Percentiles rank a stretch among this genome's conserved stretches.
phyloP scores from a whole-genome alignment of 2,329 filamentous ascomycete species.

The Ceratocystis cubensis region DNA sequence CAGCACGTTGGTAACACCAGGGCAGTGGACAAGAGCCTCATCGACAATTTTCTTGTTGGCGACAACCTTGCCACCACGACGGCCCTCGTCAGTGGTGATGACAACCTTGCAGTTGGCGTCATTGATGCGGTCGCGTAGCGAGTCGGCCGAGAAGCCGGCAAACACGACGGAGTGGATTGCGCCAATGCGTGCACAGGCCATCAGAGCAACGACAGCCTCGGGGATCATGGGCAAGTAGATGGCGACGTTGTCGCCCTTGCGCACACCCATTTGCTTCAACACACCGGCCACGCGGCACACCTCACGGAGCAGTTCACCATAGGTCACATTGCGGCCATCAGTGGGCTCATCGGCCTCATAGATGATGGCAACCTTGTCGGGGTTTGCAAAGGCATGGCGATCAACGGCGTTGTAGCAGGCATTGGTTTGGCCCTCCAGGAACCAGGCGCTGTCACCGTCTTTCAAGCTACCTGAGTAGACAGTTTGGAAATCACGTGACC shows the following conservation, averaged over 20 bases:
- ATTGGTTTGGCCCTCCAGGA: constrained; percentile 83
- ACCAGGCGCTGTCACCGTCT: constrained; percentile 85
- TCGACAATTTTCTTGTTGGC: constrained; percentile 99
- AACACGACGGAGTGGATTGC: constrained; percentile 97
- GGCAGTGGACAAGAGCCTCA: constrained; percentile 91
- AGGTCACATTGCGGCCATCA: constrained; percentile 82
- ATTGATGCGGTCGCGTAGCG: constrained; percentile 83
- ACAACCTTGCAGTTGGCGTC: constrained; percentile 86
- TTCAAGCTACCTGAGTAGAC: constrained; percentile 64
- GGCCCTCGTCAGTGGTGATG: constrained; percentile 95
- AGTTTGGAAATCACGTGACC: constrained; percentile 85
- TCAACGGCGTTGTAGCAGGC: constrained; percentile 97
- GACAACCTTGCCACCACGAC: constrained; percentile 93
- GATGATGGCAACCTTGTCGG: constrained; percentile 88
- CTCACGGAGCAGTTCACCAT: constrained; percentile 82
- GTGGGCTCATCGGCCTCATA: constrained; percentile 90
- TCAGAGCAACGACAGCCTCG: constrained; percentile 79
- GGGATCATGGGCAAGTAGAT: constrained; percentile 99
- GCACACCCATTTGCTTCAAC: constrained; percentile 87
- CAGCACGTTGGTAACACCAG: constrained; percentile 69
- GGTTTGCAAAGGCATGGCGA: constrained; percentile 89
- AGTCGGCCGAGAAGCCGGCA: constrained; percentile 93
- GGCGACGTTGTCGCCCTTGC: constrained; percentile 93
- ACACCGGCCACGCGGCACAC: constrained; percentile 79
- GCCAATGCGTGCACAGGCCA: constrained; percentile 84